Conservation (phyloP, 2,329 filamentous ascomycete species). For the Fusarium euwallaceae region DNA sequence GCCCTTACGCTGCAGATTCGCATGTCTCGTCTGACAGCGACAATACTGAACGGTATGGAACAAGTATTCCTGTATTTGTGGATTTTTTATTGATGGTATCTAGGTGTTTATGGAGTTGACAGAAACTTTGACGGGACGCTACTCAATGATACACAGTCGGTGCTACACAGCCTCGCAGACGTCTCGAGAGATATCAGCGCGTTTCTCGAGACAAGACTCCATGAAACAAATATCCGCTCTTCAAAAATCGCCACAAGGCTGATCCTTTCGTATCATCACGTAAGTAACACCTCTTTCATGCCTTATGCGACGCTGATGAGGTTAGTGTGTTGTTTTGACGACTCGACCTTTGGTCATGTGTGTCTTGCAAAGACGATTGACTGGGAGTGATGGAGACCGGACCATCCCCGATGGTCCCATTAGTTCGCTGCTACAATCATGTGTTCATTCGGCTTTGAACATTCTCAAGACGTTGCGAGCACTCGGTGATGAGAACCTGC, state of each 20-base stretch:
- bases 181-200: not conserved
- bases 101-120: constrained; percentile 15
- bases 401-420: not conserved
- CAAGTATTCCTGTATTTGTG: too few species aligned
- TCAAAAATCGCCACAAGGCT: not conserved
- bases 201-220: not conserved
- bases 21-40: not conserved
- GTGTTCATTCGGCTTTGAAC: not conserved
- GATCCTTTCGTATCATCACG: constrained; percentile 1
- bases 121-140: constrained; percentile 8
- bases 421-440: not conserved
- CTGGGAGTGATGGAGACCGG: not conserved
- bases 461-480: not conserved
- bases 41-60: not conserved
- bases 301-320: not conserved
- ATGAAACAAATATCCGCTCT: not conserved
- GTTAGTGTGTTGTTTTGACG: not conserved
- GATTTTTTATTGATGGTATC: not conserved
- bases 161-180: not conserved
- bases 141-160: constrained; percentile 13
- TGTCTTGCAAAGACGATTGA: not conserved
- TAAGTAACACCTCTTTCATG: not conserved
- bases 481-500: not conserved
- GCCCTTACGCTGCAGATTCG: not conserved
- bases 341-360: constrained; percentile 3